phyloP scores from a whole-genome alignment of 2,329 filamentous ascomycete genomes.

The Samsoniella hepiali region DNA sequence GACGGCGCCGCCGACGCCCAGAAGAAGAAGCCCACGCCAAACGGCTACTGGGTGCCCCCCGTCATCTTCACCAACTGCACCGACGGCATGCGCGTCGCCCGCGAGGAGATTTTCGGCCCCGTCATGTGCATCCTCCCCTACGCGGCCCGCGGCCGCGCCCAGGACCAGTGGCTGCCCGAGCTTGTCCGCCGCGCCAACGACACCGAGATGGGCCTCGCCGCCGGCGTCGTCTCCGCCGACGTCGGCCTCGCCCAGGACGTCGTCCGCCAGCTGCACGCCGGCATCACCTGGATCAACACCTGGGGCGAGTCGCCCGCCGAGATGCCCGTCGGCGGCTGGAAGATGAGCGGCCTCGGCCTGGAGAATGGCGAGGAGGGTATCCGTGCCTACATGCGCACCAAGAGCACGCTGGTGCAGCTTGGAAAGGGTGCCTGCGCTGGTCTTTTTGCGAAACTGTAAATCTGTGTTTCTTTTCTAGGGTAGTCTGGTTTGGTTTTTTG shows the following conservation, averaged over 20 bases:
- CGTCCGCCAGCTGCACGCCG: slow-evolving; percentile 68
- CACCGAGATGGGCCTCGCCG: slow-evolving; percentile 75
- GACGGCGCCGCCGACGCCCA: slow-evolving; percentile 63
- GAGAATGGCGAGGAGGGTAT: slow-evolving; percentile 81
- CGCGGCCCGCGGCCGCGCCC: slow-evolving; percentile 40
- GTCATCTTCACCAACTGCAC: slow-evolving; percentile 85
- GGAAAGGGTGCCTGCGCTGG: slow-evolving; percentile 57
- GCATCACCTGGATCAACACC: slow-evolving; percentile 89
- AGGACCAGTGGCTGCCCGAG: slow-evolving; percentile 54
- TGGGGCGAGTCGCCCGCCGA: slow-evolving; percentile 92
- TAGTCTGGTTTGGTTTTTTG: neutral
- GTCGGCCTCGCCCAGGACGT: slow-evolving; percentile 71
- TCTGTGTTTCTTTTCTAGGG: slow-evolving; percentile 1
- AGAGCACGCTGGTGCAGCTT: slow-evolving; percentile 85
- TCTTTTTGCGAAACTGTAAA: slow-evolving; percentile 67
- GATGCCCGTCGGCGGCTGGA: slow-evolving; percentile 92
- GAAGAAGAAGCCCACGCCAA: slow-evolving; percentile 45
- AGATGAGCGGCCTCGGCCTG: slow-evolving; percentile 81
- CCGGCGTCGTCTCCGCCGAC: slow-evolving; percentile 77
- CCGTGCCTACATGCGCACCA: slow-evolving; percentile 79
- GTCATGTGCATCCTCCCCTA: slow-evolving; percentile 81
- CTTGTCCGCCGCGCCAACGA: slow-evolving; percentile 70
- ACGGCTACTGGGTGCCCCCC: slow-evolving; percentile 81
- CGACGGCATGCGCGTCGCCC: slow-evolving; percentile 74
- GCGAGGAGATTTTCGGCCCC: slow-evolving; percentile 85